Base-by-base conservation (phyloP, 1,284 basidiomycete species). In the Pascua sp. region DNA sequence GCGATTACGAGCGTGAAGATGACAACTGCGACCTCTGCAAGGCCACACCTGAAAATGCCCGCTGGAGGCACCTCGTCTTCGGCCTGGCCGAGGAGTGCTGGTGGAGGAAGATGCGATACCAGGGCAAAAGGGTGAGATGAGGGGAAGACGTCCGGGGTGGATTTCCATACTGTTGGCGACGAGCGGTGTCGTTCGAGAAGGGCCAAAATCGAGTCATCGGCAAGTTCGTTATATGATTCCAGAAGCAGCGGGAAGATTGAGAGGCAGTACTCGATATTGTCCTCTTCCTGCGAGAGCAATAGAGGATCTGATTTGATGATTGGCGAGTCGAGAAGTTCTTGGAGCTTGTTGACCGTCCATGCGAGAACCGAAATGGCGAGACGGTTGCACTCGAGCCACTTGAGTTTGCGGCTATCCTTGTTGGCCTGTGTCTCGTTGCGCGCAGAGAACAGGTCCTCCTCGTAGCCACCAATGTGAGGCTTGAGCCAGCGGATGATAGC, bases 61-160 rank as follows among this genome's bases (percentile, higher is more conserved):
- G 68, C 49, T 80, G 80, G 46, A 72, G 60, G 61, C 4, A 70
- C 41, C 11, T 66, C 59, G 37, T 68, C 64, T 38, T 67, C 64
- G 8, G 64, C 65, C 48, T 49, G 64, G 37, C 63, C 67, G 7
- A 67, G 80, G 69, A 65, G 80, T 78, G 61, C 81, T 67, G 58
- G 80, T 68, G 67, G 86, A 80, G 47, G 90, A 83, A 55, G 85
- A 44, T 85, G 82, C 0, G 90, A 82, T 11, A 93, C 73, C 4
- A 97, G 81, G 1, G 91, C 87, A 76, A 97, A 94, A 0, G 94
- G 95, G 71, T 97, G 93, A 1, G 91, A 88, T 58, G 91, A 87
- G 0, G 94, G 95, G 77, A 97, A 97, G 2, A 90, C 87, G 54
- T 91, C 86, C 0, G 93, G 92, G 4, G 86, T 76, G 4, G 81